Evolutionary conservation across 768 basidiomycete genomes (phyloP).

Genomic region (Dentipellis sp.): DNA sequence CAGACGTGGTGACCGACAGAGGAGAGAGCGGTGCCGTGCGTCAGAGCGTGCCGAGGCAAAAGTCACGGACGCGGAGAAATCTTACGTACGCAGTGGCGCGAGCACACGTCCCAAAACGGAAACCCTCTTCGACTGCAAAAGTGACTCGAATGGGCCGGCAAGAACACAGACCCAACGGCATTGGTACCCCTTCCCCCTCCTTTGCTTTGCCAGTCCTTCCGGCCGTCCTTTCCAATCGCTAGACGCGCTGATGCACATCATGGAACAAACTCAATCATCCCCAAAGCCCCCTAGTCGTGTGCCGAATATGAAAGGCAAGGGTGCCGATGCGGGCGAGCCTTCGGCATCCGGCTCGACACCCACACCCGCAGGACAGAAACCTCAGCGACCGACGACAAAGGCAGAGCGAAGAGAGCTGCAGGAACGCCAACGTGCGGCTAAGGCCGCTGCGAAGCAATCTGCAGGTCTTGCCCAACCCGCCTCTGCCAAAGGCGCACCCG

Average conservation of each 20-base stretch:
- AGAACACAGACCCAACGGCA: no score
- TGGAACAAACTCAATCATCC: background rate
- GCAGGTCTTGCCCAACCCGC: background rate
- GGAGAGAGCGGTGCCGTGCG: background rate
- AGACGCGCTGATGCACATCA: background rate
- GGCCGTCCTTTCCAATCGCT: no score
- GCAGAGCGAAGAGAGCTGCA: conserved; percentile 19
- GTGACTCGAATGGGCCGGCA: background rate
- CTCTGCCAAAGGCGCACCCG: background rate
- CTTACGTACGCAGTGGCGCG: background rate
- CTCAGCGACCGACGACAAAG: conserved; percentile 26
- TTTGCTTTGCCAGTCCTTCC: no score
- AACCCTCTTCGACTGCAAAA: background rate
- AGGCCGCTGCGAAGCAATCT: conserved; percentile 1
- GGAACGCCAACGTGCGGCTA: conserved; percentile 15
- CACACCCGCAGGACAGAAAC: conserved; percentile 4
- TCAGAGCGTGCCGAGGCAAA: background rate
- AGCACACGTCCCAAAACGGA: background rate
- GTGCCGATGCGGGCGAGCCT: no score
- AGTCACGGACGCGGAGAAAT: background rate
- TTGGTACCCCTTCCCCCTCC: no score
- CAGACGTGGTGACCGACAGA: background rate
- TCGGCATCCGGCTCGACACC: background rate
- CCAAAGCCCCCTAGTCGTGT: background rate
- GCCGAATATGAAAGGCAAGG: no score